Evolutionary conservation across 345 rosid species (phyloP).

Genomic region (Eucalyptus victrix): DNA sequence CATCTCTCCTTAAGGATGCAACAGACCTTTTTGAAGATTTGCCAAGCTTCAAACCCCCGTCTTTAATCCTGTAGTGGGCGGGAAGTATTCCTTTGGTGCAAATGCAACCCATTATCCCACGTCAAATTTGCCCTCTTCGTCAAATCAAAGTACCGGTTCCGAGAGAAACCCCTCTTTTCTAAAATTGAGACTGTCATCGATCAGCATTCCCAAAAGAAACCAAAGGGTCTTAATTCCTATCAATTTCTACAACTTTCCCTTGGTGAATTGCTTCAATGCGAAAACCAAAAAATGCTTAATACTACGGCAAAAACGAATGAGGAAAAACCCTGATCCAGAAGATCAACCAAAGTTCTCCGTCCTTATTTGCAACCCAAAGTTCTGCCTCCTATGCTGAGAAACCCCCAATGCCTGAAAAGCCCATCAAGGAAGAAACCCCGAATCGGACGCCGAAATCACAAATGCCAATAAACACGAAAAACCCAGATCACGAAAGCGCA

Average conservation of each 20-base stretch:
- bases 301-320: background rate
- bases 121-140: background rate
- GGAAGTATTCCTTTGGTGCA: constrained; percentile 64
- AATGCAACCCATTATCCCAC: constrained; percentile 64
- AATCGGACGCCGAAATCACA: background rate
- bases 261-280: background rate
- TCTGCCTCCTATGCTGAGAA: background rate
- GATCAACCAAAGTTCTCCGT: background rate
- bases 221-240: background rate
- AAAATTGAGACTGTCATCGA: background rate
- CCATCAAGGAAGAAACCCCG: background rate
- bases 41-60: constrained; percentile 8
- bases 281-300: background rate
- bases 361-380: background rate
- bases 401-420: background rate
- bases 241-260: background rate
- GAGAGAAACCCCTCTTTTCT: background rate
- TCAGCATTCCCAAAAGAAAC: background rate
- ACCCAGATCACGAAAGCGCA: background rate
- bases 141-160: background rate
- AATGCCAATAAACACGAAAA: background rate
- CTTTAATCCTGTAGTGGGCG: constrained; percentile 4
- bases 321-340: background rate
- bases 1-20: constrained; percentile 17
- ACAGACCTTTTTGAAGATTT: constrained; percentile 18